Conservation (phyloP, 805 yeast genomes). For the Saturnispora gosingensis region DNA sequence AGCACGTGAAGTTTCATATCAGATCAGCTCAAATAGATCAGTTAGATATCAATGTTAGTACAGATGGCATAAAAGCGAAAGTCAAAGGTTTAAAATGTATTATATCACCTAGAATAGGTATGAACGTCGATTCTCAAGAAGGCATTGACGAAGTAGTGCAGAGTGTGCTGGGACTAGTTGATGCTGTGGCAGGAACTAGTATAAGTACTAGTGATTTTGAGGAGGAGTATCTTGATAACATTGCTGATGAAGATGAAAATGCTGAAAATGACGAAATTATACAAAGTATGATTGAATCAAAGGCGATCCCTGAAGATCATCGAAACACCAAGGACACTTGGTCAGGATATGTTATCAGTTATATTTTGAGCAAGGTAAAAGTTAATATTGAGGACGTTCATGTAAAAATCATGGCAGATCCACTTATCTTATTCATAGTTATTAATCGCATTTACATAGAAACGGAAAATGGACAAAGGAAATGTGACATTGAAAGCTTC, state of each 20-base stretch:
- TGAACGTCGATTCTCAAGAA: conserved; percentile 7
- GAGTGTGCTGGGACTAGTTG: conserved; percentile 39
- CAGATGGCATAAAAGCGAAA: conserved; percentile 8
- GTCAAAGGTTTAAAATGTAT: conserved; percentile 5
- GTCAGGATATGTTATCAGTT: conserved; percentile 48
- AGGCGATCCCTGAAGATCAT: conserved; percentile 1
- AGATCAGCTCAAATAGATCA: conserved; percentile 9
- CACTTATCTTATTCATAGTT: conserved; percentile 27
- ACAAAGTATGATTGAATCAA: not conserved
- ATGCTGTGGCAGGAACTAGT: conserved; percentile 29
- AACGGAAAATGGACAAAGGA: conserved; percentile 40
- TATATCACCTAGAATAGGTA: conserved; percentile 7
- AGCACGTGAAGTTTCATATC: conserved; percentile 8
- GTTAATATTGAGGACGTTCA: conserved; percentile 39
- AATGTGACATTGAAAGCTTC: conserved; percentile 32
- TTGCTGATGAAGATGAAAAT: conserved; percentile 24
- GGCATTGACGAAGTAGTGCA: conserved; percentile 66
- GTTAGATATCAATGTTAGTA: conserved; percentile 7
- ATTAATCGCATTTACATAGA: conserved; percentile 27
- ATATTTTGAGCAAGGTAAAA: conserved; percentile 53
- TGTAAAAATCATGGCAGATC: conserved; percentile 42
- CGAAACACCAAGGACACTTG: conserved; percentile 9
- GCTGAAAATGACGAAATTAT: conserved; percentile 9
- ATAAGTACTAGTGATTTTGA: conserved; percentile 2
- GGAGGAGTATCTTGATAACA: conserved; percentile 10